phyloP scores from a whole-genome alignment of 2,329 filamentous ascomycete species.

The Dendryphion nanum region DNA sequence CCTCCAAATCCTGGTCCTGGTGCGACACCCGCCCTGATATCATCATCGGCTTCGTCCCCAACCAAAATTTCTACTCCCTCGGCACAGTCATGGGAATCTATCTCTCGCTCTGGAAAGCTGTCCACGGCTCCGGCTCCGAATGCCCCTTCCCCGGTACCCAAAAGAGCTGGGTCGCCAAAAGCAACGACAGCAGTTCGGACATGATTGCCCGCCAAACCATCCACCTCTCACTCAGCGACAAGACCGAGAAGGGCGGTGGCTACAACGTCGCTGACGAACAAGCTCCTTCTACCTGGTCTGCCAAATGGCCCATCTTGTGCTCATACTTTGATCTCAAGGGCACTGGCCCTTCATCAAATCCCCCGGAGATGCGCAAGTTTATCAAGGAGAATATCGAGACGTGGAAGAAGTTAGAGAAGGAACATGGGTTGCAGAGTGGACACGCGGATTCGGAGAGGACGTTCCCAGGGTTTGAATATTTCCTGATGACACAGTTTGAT shows the following conservation, averaged over 20 bases:
- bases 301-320: constrained; percentile 48
- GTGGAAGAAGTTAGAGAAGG: constrained; percentile 22
- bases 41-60: constrained; percentile 44
- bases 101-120: constrained; percentile 35
- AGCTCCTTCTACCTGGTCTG: constrained; percentile 37
- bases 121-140: constrained; percentile 37
- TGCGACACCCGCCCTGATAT: constrained; percentile 42
- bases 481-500: constrained; percentile 45
- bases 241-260: constrained; percentile 29
- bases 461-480: constrained; percentile 42
- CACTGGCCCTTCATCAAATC: constrained; percentile 17
- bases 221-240: constrained; percentile 39
- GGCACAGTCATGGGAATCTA: constrained; percentile 39
- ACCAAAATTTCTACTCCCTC: constrained; percentile 40
- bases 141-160: constrained; percentile 41
- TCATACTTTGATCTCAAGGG: constrained; percentile 47
- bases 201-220: constrained; percentile 46
- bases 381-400: constrained; percentile 25
- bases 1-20: constrained; percentile 40
- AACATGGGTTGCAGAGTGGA: constrained; percentile 35
- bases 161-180: constrained; percentile 36
- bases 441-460: constrained; percentile 38
- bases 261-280: constrained; percentile 47
- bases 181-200: constrained; percentile 37
- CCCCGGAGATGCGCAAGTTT: constrained; percentile 24